Base-by-base conservation (phyloP, 768 basidiomycete species). In the Galerina sulciceps region DNA sequence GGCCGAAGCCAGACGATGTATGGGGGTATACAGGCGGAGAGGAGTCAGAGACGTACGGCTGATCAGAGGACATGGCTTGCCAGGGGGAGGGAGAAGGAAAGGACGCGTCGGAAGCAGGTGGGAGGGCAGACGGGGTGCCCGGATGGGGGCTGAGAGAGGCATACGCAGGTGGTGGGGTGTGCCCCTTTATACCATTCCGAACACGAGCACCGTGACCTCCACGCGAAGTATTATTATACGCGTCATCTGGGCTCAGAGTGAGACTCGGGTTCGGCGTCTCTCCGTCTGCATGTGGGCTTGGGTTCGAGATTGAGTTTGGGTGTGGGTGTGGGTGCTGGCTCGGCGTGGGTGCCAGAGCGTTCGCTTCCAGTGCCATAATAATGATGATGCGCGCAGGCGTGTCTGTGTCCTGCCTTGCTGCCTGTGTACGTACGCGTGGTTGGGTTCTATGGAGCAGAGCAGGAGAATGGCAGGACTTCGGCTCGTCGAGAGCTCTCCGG, bases 81-180 rank as follows among this genome's bases (percentile, higher is more conserved):
- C 20, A 23, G 22, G 48, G 44, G 35, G 52, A 31, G 15, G 23
- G 43, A 11, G 38, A 11, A 11, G 26, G 20, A 38, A n/a, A 9
- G 9, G 48, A 37, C n/a, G 42, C 18, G 23, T 14, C 17, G 3
- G 47, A 37, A 4, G 55, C 34, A 22, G 51, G 55, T 23, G 37
- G 17, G 18, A 35, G 41, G 10, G 26, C 15, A 20, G 61, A 9
- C 26, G 54, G 23, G n/a, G 23, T 6, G 43, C 15, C 26, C 17
- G 51, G 38, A 14, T 40, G 41, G 2, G 60, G 45, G 31, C 53
- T 48, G 26, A 65, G 52, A 22, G 64, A 47, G 15, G 59, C 55
- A 51, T 65, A 65, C 18, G 64, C 50, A 41, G 64, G 64, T 11
- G 64, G 64, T 41, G 64, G 64, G 53, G 64, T 59, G 23, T 38